phyloP scores from a whole-genome alignment of 495 filamentous ascomycete species.

The Xylaria grammica region DNA sequence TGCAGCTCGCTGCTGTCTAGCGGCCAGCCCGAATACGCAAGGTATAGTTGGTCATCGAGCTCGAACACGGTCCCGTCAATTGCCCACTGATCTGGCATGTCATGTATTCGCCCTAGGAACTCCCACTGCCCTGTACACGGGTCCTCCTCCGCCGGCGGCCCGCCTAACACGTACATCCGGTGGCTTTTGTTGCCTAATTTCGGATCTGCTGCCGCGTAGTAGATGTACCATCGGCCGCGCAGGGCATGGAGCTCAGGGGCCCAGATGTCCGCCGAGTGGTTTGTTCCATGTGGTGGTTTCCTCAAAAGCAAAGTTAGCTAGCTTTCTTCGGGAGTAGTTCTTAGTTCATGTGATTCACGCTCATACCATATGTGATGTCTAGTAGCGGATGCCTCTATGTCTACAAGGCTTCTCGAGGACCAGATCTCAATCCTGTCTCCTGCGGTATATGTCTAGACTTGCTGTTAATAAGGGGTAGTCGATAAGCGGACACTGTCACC shows the following conservation, averaged over 20 bases:
- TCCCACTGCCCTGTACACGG: constrained; percentile 37
- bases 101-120: constrained; percentile 35
- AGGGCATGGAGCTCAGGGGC: constrained; percentile 40
- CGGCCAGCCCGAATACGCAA: constrained; percentile 40
- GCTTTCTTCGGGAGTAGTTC: not conserved
- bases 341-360: not conserved
- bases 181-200: constrained; percentile 36
- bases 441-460: constrained; percentile 35
- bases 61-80: constrained; percentile 40
- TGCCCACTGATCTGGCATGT: constrained; percentile 38
- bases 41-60: constrained; percentile 30
- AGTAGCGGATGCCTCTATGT: constrained; percentile 34
- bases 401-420: constrained; percentile 34
- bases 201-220: constrained; percentile 37
- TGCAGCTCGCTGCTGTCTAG: constrained; percentile 21
- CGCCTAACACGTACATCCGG: constrained; percentile 41
- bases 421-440: constrained; percentile 42
- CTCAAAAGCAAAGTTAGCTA: constrained; percentile 19
- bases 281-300: constrained; percentile 36
- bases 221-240: constrained; percentile 40
- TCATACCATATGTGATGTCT: constrained; percentile 39
- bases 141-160: constrained; percentile 28
- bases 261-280: constrained; percentile 40
- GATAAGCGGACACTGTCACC: not conserved
- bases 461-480: not conserved